Base-by-base conservation (phyloP, 805 yeast genomes). In the Myxozyma geophila region DNA sequence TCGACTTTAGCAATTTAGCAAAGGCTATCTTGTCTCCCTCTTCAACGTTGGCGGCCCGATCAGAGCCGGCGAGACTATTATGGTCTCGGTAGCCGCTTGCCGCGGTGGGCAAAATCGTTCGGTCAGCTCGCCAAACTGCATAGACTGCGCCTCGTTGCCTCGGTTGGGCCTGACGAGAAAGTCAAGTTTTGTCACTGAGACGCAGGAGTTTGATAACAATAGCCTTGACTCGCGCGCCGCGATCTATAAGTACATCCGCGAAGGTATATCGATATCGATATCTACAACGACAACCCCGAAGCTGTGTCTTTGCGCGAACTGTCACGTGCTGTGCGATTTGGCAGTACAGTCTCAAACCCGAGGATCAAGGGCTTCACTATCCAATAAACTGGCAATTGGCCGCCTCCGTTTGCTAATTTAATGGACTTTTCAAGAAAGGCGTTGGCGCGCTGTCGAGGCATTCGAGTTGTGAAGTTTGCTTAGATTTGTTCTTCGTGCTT, bases 11-110 rank as follows among this genome's bases (percentile, higher is more conserved):
- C n/a, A n/a, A 35, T 83, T 71, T 69, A 59, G 70, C 44, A 79
- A 63, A 13, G 89, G 86, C 61, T 84, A 82, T 54, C 69, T 72
- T 23, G 78, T 85, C 66, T 86, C 86, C 12, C 78, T 85, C 60
- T 75, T 72, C 63, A 79, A 80, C 44, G 79, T 84, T 60, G 86
- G 85, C n/a, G 74, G 79, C 50, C 73, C 85, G 37, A 19, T 55
- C 60, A 71, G 75, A 59, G 78, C 73, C 56, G 78, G 75, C 37
- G 85, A 85, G 70, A 77, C 80, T 8, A 78, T 83, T 67, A 74
- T 85, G 53, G 76, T 87, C 51, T 82, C 87, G 17, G 90, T 88
- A 61, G 90, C 90, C 13, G 82, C 87, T 8, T 8, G 91, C 90
- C 64, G 89, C 89, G 19, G 87, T 87, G n/a, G 90, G 90, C 15